Evolutionary conservation across 768 basidiomycete genomes (phyloP), one percentile per base, ranked within the genome.

Genomic region (Rhodotorula toruloides): DNA sequence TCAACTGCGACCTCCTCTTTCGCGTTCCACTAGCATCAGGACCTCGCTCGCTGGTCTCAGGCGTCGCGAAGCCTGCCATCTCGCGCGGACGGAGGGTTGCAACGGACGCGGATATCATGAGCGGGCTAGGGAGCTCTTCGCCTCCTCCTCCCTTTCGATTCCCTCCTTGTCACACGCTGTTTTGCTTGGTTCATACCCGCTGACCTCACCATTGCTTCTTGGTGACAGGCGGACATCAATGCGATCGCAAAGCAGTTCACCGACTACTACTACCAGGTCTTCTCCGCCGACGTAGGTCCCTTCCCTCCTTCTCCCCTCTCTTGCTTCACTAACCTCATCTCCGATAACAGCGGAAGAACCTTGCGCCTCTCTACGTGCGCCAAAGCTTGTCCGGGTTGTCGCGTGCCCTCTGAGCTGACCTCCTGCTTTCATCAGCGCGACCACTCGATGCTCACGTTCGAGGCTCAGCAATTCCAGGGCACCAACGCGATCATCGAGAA

Each of bases 401-500:
- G 34, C 27, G 37, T 19, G 27, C 48, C 40, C 25, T 13, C 13
- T 70, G 74, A 75, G 37, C 71, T 58, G 36, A 32, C 39, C 63
- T 42, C 39, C 44, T 37, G 10, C 50, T 12, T 1, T 11, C 6
- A 14, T 13, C 77, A 97, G 94, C 85, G 91, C 67, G 79, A 81
- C 19, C 54, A 73, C 58, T 97, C 93, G 17, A 94, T 93, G 90
- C 79, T 97, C 74, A 84, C 87, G 12, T 97, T 84, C 78, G 92
- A 98, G 79, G 83, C 82, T 21, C 49, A 72, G 37, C 84, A 81
- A 29, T 77, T 85, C 70, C 80, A 82, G 58, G 90, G 92, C 25
- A 76, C 69, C 2, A 10, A 16, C 0, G 74, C 71, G 27, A 91
- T 94, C 77, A 71, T 81, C 25, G 84, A 87, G 75, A 93, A 97